Conservation (phyloP, 2,329 filamentous ascomycete genomes). For the Ustulina deusta region DNA sequence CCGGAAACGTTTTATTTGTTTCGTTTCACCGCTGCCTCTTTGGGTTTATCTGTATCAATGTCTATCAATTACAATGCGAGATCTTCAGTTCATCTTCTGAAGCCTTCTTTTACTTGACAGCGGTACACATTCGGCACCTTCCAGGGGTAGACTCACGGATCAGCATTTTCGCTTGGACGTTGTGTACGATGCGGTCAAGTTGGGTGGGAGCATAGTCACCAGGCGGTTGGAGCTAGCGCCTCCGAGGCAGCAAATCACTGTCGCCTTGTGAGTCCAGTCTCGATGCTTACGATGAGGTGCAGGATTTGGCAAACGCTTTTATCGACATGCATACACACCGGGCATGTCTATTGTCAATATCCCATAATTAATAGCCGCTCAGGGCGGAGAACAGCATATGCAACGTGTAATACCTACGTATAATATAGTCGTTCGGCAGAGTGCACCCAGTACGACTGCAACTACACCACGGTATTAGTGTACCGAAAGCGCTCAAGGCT, state of each 20-base stretch:
- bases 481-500: neutral
- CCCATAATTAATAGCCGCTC: constrained; percentile 31
- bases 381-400: constrained; percentile 29
- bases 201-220: neutral
- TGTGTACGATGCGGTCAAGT: neutral
- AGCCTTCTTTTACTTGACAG: neutral
- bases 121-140: constrained; percentile 2
- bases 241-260: constrained; percentile 12
- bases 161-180: neutral
- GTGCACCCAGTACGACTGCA: neutral
- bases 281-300: constrained; percentile 21
- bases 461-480: constrained; percentile 3
- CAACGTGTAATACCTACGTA: constrained; percentile 17
- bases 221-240: constrained; percentile 7
- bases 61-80: neutral
- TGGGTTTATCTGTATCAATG: neutral
- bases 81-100: neutral
- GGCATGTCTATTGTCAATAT: constrained; percentile 19
- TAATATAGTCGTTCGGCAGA: neutral
- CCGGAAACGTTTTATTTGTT: neutral
- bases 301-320: constrained; percentile 26
- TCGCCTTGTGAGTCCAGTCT: constrained; percentile 18
- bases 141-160: neutral
- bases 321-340: constrained; percentile 36
- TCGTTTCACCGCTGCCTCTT: neutral